Percentiles rank a stretch among this genome's conserved stretches.
Evolutionary conservation across 371 early-diverging fungal genomes (phyloP).

Genomic region (Zychaea mexicana): DNA sequence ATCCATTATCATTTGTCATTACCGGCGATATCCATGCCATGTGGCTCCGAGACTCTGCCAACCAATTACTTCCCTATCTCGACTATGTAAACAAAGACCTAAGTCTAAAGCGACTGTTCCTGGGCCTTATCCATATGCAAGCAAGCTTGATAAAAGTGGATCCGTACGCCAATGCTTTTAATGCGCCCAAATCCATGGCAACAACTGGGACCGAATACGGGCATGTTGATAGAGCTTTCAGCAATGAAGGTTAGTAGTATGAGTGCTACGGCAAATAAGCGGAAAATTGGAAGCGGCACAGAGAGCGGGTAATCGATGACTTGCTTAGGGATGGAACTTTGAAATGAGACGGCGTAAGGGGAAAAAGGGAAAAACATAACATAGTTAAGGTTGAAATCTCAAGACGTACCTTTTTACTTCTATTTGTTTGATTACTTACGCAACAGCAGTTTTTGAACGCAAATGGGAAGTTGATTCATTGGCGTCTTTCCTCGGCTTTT

Average conservation of each 20-base stretch:
- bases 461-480: slow-evolving; percentile 63
- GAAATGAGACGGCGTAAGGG: background rate
- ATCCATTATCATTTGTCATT: slow-evolving; percentile 58
- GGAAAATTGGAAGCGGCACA: too few relatives aligned
- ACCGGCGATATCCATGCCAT: slow-evolving; percentile 74
- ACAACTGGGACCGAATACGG: background rate
- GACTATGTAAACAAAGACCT: slow-evolving; percentile 43
- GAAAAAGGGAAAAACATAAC: background rate
- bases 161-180: slow-evolving; percentile 56
- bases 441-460: slow-evolving; percentile 43
- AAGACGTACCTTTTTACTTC: background rate
- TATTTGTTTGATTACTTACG: too few relatives aligned
- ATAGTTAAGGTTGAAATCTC: background rate
- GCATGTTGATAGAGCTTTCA: background rate
- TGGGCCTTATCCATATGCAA: slow-evolving; percentile 58
- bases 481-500: slow-evolving; percentile 54
- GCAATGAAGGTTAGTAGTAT: background rate
- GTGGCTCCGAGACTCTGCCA: slow-evolving; percentile 73
- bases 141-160: slow-evolving; percentile 53
- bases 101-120: slow-evolving; percentile 41
- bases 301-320: too few relatives aligned
- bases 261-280: too few relatives aligned
- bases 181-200: slow-evolving; percentile 27
- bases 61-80: slow-evolving; percentile 62
- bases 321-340: background rate